phyloP scores from a whole-genome alignment of 345 rosid genomes.

The Rhizophora mangle region DNA sequence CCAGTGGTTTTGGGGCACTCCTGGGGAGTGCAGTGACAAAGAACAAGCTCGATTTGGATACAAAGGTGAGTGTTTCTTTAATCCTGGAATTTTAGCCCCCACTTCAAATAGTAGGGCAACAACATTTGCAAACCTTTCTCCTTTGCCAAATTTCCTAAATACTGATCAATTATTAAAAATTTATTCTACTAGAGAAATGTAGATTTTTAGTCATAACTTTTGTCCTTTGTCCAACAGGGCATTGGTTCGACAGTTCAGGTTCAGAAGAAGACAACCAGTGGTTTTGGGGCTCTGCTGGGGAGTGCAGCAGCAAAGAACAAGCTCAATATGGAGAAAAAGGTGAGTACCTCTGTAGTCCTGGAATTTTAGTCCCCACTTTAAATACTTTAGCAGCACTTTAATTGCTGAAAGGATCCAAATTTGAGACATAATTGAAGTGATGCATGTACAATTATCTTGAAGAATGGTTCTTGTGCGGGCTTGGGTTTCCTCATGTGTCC shows the following conservation, averaged over 20 bases:
- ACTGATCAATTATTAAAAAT: not conserved
- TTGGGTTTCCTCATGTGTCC: not conserved
- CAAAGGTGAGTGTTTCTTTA: constrained; percentile 37
- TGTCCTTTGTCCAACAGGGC: constrained; percentile 36
- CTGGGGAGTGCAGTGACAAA: constrained; percentile 41
- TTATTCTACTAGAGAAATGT: not conserved
- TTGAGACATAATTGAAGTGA: not conserved
- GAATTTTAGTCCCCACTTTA: not conserved
- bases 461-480: no score
- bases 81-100: no score
- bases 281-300: constrained; percentile 56
- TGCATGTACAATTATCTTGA: not conserved
- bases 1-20: constrained; percentile 54
- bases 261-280: constrained; percentile 56
- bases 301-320: constrained; percentile 42
- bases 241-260: constrained; percentile 49
- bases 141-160: no score
- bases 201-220: constrained; percentile 5
- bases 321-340: constrained; percentile 44
- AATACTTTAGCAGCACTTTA: no score
- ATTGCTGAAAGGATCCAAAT: not conserved
- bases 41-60: constrained; percentile 40
- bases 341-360: constrained; percentile 16
- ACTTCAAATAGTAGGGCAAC: no score
- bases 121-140: no score